phyloP scores from a whole-genome alignment of 805 yeast species.

The Candida orba region DNA sequence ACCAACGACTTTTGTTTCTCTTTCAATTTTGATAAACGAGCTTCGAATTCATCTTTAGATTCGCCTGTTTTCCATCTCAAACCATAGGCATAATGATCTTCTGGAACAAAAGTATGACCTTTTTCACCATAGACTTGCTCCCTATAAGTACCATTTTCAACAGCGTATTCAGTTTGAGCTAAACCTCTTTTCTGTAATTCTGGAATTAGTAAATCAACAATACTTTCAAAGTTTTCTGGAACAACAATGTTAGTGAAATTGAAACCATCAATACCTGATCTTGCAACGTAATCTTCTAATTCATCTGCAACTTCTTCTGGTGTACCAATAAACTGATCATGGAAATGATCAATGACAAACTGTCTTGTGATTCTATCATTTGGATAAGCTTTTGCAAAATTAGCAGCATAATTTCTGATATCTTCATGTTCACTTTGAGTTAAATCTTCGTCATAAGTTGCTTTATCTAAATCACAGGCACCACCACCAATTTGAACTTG shows the following conservation, averaged over 20 bases:
- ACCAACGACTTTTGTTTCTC: neutral
- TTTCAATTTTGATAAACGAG: conserved; percentile 2
- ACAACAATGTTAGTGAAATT: conserved; percentile 30
- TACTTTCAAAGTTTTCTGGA: conserved; percentile 33
- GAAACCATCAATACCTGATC: conserved; percentile 35
- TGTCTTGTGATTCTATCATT: conserved; percentile 1
- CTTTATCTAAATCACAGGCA: conserved; percentile 31
- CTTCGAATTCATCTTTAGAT: conserved; percentile 8
- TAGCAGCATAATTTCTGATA: conserved; percentile 18
- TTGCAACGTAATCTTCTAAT: conserved; percentile 31
- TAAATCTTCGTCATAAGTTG: conserved; percentile 12
- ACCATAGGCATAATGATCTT: conserved; percentile 8
- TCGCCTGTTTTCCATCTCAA: conserved; percentile 9
- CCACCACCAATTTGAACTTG: conserved; percentile 37
- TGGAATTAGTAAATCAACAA: conserved; percentile 30
- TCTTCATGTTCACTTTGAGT: conserved; percentile 3
- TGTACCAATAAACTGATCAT: conserved; percentile 2
- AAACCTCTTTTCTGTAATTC: conserved; percentile 28
- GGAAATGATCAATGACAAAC: conserved; percentile 1
- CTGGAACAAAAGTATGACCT: conserved; percentile 9
- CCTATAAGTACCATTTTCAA: conserved; percentile 9
- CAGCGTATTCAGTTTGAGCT: conserved; percentile 23
- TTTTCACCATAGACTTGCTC: conserved; percentile 7
- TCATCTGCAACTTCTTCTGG: conserved; percentile 30
- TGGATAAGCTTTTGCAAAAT: conserved; percentile 2